phyloP scores from a whole-genome alignment of 768 basidiomycete species.

The Arthromyces matolae region DNA sequence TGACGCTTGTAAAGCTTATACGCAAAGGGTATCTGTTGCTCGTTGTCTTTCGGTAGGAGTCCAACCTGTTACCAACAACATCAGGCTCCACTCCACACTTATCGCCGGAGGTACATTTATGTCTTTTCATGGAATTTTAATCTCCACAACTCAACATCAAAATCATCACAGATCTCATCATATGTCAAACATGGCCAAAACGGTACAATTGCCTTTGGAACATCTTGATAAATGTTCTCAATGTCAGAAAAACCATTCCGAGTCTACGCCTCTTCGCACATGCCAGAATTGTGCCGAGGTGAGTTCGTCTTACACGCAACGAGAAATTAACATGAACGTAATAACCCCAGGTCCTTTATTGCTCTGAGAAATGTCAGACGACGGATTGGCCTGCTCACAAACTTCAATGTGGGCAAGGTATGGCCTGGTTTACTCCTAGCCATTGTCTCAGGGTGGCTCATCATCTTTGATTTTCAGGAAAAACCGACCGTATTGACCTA shows the following conservation, averaged over 20 bases:
- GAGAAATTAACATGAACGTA: background rate
- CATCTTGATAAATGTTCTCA: slow-evolving; percentile 10
- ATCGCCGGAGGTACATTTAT: too few relatives aligned
- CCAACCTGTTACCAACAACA: slow-evolving; percentile 51
- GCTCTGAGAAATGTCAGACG: background rate
- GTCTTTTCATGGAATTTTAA: too few relatives aligned
- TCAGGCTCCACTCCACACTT: background rate
- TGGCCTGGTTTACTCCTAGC: background rate
- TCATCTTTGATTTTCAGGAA: background rate
- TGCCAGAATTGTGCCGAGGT: slow-evolving; percentile 18
- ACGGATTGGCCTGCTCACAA: background rate
- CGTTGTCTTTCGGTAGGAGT: slow-evolving; percentile 62
- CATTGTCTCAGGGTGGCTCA: background rate
- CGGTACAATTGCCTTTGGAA: slow-evolving; percentile 12
- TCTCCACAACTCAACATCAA: too few relatives aligned
- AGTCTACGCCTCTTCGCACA: slow-evolving; percentile 2
- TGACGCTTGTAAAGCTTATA: slow-evolving; percentile 65
- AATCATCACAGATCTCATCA: background rate
- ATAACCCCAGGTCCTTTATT: background rate
- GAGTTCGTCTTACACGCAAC: too few relatives aligned
- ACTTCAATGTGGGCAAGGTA: background rate
- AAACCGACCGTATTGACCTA: slow-evolving; percentile 27
- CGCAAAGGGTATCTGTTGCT: slow-evolving; percentile 68
- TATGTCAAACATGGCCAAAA: background rate
- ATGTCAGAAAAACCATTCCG: slow-evolving; percentile 1